phyloP scores from a whole-genome alignment of 148 eudicot genomes.

The Spergularia bocconei region DNA sequence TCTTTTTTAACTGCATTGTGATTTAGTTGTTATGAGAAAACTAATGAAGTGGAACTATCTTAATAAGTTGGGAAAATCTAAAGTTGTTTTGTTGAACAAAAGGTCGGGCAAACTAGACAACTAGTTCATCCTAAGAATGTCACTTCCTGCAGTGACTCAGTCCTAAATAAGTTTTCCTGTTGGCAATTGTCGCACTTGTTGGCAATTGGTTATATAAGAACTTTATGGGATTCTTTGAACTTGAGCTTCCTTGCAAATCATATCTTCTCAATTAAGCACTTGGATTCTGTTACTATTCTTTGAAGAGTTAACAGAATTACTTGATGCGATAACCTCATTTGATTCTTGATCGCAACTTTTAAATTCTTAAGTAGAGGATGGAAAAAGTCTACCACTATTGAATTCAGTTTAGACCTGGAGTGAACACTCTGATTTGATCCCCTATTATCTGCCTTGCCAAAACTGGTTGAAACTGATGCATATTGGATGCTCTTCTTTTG shows the following conservation, averaged over 20 bases:
- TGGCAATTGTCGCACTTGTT: no score
- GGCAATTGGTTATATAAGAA: not conserved
- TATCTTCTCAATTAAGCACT: not conserved
- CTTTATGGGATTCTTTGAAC: no score
- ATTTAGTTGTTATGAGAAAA: not conserved
- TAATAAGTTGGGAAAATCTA: not conserved
- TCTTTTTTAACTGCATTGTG: not conserved
- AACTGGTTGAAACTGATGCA: not conserved
- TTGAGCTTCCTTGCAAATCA: not conserved
- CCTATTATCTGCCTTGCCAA: not conserved
- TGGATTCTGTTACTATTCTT: not conserved
- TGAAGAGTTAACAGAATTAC: not conserved
- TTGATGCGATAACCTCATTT: not conserved
- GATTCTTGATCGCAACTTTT: not conserved
- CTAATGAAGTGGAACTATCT: not conserved
- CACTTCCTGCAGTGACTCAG: no score
- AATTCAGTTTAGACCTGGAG: constrained; percentile 1
- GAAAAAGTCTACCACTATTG: not conserved
- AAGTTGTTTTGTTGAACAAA: not conserved
- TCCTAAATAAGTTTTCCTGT: no score
- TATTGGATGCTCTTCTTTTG: not conserved
- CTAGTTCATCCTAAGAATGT: no score
- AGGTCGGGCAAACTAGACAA: no score
- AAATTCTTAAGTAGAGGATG: not conserved
- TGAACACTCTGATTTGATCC: not conserved